Conservation (phyloP, 805 yeast species). For the Wickerhamomyces subpelliculosus region DNA sequence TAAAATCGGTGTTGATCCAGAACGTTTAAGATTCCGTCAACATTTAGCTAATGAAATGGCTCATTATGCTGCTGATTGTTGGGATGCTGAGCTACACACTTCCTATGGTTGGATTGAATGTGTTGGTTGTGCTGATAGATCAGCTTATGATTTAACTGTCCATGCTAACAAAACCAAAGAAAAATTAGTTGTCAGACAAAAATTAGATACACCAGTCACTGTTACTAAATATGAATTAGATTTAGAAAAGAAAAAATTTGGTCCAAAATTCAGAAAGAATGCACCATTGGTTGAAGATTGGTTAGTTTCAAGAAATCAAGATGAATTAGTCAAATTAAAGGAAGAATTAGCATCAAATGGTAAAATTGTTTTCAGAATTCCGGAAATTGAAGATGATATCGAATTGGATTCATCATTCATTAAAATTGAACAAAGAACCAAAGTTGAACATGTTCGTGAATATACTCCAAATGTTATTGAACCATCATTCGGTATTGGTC, state of each 20-base stretch:
- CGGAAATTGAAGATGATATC: constrained; percentile 55
- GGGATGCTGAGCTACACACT: constrained; percentile 97
- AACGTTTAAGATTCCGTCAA: constrained; percentile 90
- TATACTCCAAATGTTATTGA: constrained; percentile 96
- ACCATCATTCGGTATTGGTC: constrained; percentile 98
- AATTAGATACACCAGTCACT: constrained; percentile 74
- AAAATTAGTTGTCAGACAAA: constrained; percentile 89
- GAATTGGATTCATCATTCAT: constrained; percentile 72
- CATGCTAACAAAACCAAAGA: constrained; percentile 94
- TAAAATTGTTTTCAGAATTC: constrained; percentile 59
- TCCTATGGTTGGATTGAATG: constrained; percentile 99
- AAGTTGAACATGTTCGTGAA: constrained; percentile 89
- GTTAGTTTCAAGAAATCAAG: constrained; percentile 70
- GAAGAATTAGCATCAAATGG: constrained; percentile 56
- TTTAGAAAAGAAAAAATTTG: constrained; percentile 90
- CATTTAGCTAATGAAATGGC: constrained; percentile 99
- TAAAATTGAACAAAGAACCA: constrained; percentile 68
- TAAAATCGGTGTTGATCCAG: constrained; percentile 85
- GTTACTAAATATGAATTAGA: constrained; percentile 82
- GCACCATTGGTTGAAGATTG: constrained; percentile 87
- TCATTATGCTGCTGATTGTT: constrained; percentile 98
- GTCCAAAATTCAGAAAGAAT: constrained; percentile 95
- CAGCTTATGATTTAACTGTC: constrained; percentile 94
- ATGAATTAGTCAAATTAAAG: constrained; percentile 73
- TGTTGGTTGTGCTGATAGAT: constrained; percentile 99